Base-by-base conservation (phyloP, 2,329 filamentous ascomycete species). In the Neoscytalidium dimidiatum region DNA sequence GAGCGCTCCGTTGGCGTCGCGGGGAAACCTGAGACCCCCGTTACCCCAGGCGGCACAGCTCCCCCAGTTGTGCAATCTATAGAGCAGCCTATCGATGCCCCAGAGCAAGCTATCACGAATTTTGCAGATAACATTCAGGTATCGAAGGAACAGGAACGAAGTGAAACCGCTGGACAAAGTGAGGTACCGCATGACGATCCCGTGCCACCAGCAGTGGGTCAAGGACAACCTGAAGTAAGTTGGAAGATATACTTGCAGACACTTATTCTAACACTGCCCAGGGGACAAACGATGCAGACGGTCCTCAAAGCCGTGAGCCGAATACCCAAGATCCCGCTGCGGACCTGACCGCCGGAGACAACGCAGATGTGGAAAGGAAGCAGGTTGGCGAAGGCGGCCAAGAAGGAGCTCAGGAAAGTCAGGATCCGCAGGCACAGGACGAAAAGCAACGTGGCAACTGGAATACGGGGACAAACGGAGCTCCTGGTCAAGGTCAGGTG, bases 1-100 rank as follows among this genome's bases (percentile, higher is more conserved):
- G 76, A 81, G 73, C 74, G 75, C 62, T 73, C 74, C 35, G 72
- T 48, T 5, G 51, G 57, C 29, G 46, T 58, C 17, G 51, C 57
- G 17, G 56, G 28, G n/a, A 61, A 62, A 21, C 56, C 56, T 28
- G 49, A 44, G 9, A 61, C 56, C 29, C 56, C 56, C 29, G 44
- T 52, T 13, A 65, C 64, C 31, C 64, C 64, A 29, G 52, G 46
- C n/a, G 48, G 38, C 21, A 53, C 57, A 21, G 56, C 56, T 7
- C 44, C 51, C 7, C 5, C 57, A 6, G 48, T 62, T 2, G 57
- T 65, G 13, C 64, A 61, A n/a, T 65, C 64, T 8, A 48, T 65
- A 35, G 64, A 65, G 29, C 51, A 65, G 13, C 56, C 48, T 6
- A 13, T 60, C 26, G 52, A 53, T 26, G 63, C 49, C 13, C 44